Evolutionary conservation across 1,139 yeast genomes (phyloP).

Genomic region (Yamadazyma dendronema): DNA sequence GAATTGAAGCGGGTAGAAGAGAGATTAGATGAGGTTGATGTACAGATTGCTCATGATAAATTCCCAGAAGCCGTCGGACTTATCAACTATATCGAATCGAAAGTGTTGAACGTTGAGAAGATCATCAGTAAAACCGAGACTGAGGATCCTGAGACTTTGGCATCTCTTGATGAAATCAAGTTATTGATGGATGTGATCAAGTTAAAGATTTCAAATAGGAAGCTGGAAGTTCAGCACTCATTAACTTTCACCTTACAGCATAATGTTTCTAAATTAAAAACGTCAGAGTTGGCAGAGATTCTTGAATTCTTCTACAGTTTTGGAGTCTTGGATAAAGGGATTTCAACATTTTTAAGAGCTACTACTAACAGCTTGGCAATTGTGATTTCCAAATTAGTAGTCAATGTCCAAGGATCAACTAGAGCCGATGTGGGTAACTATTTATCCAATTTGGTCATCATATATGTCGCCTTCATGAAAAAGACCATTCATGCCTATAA

Average conservation of each 20-base stretch:
- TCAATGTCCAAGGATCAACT: constrained; percentile 46
- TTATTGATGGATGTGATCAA: constrained; percentile 43
- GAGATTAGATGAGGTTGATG: constrained; percentile 64
- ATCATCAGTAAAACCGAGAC: constrained; percentile 11
- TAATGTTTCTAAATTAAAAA: constrained; percentile 30
- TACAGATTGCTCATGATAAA: constrained; percentile 60
- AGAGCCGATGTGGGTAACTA: constrained; percentile 46
- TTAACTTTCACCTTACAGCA: constrained; percentile 40
- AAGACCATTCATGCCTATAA: constrained; percentile 36
- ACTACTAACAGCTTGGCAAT: constrained; percentile 32
- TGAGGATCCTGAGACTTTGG: constrained; percentile 14
- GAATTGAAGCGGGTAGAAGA: constrained; percentile 59
- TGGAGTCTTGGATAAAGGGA: constrained; percentile 39
- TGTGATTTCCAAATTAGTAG: constrained; percentile 37
- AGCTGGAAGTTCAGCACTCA: constrained; percentile 36
- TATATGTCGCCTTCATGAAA: constrained; percentile 39
- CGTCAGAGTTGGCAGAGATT: constrained; percentile 32
- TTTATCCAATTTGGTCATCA: constrained; percentile 42
- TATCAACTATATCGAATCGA: constrained; percentile 42
- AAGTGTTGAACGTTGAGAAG: constrained; percentile 25
- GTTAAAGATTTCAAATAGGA: constrained; percentile 38
- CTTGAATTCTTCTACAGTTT: constrained; percentile 38
- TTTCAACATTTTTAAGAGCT: constrained; percentile 36
- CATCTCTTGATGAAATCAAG: constrained; percentile 32
- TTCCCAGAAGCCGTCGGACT: constrained; percentile 55